These are phyloP conservation scores for Margaritispora aquatica DNA, from an alignment of 495 filamentous ascomycete species.

Conservation along the genomic window DNA sequence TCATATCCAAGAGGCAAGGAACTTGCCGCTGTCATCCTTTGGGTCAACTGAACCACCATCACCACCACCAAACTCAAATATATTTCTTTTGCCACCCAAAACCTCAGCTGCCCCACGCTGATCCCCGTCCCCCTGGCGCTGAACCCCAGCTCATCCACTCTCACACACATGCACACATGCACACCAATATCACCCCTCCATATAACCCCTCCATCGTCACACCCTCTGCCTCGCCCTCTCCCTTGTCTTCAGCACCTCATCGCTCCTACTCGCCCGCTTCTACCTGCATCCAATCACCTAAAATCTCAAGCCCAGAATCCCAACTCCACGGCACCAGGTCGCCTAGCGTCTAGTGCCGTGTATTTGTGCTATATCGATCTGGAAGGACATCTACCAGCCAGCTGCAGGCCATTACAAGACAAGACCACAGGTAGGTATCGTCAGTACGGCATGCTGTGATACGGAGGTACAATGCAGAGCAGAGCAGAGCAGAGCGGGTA, in stretches of 20 bases:
- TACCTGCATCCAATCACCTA: not conserved
- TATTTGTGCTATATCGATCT: not conserved
- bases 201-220: not conserved
- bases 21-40: too few relatives aligned
- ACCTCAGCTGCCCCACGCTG: not conserved
- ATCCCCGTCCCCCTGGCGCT: not conserved
- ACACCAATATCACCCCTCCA: not conserved
- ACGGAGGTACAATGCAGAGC: too few relatives aligned
- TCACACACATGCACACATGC: not conserved
- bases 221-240: not conserved
- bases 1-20: too few relatives aligned
- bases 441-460: too few relatives aligned
- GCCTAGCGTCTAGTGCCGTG: too few relatives aligned
- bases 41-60: too few relatives aligned
- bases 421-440: not conserved
- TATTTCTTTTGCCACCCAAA: not conserved
- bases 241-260: not conserved
- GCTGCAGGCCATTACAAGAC: not conserved
- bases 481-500: too few relatives aligned
- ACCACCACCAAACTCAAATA: not conserved
- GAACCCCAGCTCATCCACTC: not conserved
- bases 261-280: not conserved
- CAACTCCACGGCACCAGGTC: not conserved
- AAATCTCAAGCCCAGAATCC: not conserved
- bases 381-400: not conserved